Percentiles rank a stretch among this genome's conserved stretches.
phyloP scores from a whole-genome alignment of 164 flowering plant species.

The Taxillus chinensis region DNA sequence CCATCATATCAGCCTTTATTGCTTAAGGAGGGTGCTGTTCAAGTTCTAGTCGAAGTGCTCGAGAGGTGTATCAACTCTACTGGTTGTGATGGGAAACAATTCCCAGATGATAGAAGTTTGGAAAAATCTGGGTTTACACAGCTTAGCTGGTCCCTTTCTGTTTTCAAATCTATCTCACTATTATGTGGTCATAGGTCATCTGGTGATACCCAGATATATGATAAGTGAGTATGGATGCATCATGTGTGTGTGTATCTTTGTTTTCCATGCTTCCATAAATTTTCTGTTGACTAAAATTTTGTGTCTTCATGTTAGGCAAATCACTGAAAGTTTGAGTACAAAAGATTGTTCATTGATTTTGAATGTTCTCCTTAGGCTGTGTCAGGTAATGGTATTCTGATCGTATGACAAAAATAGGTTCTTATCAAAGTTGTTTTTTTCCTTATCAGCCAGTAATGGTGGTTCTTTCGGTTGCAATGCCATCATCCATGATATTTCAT shows the following conservation, averaged over 20 bases:
- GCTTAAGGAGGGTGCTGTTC: constrained; percentile 43
- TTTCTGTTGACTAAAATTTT: not conserved
- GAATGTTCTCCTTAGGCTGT: constrained; percentile 38
- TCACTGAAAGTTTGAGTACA: constrained; percentile 23
- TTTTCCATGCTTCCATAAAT: not conserved
- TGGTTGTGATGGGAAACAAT: constrained; percentile 32
- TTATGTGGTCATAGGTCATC: constrained; percentile 30
- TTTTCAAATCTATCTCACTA: constrained; percentile 47
- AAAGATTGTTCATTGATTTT: constrained; percentile 44
- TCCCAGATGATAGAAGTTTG: constrained; percentile 22
- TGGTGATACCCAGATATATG: constrained; percentile 16
- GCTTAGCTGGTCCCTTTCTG: constrained; percentile 60
- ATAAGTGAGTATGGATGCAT: constrained; percentile 34
- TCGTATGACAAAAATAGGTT: too few species aligned
- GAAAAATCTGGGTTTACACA: constrained; percentile 26
- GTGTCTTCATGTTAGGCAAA: constrained; percentile 21
- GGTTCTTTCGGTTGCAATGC: too few species aligned
- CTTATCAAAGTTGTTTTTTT: too few species aligned
- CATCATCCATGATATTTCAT: too few species aligned
- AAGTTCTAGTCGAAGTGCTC: constrained; percentile 41
- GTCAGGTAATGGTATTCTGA: constrained; percentile 41
- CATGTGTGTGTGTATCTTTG: not conserved
- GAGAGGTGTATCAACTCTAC: constrained; percentile 31
- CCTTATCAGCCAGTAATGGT: too few species aligned
- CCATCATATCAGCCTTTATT: constrained; percentile 38